phyloP scores from a whole-genome alignment of 805 yeast genomes.

The Teunomyces atbi region DNA sequence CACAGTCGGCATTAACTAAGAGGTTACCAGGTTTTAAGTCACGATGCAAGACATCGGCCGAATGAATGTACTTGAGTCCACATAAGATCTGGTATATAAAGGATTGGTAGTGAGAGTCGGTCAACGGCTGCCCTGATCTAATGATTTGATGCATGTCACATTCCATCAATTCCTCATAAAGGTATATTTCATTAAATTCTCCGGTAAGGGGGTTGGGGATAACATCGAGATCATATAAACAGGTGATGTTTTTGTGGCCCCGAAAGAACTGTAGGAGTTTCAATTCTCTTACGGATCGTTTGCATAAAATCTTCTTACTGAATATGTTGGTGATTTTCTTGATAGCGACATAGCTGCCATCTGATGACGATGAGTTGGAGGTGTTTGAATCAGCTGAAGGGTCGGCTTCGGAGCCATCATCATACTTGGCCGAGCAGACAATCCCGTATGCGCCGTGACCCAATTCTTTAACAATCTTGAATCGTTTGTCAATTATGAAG shows the following conservation, averaged over 20 bases:
- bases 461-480: constrained; percentile 85
- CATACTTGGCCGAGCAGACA: constrained; percentile 91
- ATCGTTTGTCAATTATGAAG: constrained; percentile 85
- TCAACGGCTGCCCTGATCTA: constrained; percentile 86
- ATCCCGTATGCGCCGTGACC: constrained; percentile 99
- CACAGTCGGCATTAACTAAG: constrained; percentile 94
- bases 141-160: constrained; percentile 98
- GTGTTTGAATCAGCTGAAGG: constrained; percentile 5
- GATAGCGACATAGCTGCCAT: constrained; percentile 69
- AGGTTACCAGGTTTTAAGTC: constrained; percentile 94
- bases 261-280: constrained; percentile 89
- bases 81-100: constrained; percentile 90
- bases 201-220: constrained; percentile 62
- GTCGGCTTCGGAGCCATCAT: constrained; percentile 53
- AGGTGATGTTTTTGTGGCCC: constrained; percentile 95
- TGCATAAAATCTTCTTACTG: constrained; percentile 85
- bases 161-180: constrained; percentile 97
- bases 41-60: constrained; percentile 90
- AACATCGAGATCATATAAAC: constrained; percentile 91
- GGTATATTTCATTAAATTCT: constrained; percentile 83
- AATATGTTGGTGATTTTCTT: constrained; percentile 95
- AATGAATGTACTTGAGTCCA: constrained; percentile 85
- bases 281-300: constrained; percentile 87
- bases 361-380: constrained; percentile 16
- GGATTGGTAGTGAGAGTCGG: constrained; percentile 93